Evolutionary conservation across 139 green algal genomes (phyloP).

Genomic region (Monoraphidium neglectum): DNA sequence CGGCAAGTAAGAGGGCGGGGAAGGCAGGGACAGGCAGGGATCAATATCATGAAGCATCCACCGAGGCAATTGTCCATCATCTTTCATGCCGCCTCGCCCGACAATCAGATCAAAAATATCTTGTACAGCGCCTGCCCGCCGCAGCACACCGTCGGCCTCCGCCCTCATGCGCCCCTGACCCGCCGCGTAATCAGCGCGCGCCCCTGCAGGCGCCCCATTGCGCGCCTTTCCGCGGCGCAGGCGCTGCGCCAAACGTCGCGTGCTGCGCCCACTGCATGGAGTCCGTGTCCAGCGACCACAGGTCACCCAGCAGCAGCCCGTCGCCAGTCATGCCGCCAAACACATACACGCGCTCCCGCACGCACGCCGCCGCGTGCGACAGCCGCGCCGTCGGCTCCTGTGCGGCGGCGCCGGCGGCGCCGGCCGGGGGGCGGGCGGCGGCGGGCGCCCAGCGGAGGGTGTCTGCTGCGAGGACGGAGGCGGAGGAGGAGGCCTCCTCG

Average conservation of each 20-base stretch:
- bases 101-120: no score
- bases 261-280: constrained; percentile 60
- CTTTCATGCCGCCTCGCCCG: no score
- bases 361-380: constrained; percentile 47
- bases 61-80: no score
- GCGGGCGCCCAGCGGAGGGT: constrained; percentile 4
- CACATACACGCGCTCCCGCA: constrained; percentile 68
- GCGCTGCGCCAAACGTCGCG: constrained; percentile 42
- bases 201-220: no score
- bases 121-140: no score
- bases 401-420: no score
- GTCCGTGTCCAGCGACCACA: constrained; percentile 76
- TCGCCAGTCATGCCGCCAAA: constrained; percentile 65
- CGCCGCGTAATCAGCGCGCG: no score
- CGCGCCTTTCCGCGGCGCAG: constrained; percentile 45
- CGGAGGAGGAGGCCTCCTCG: constrained; percentile 21
- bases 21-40: no score
- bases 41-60: no score
- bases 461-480: constrained; percentile 11
- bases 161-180: no score
- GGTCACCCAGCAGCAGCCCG: constrained; percentile 61
- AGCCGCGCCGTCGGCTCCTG: constrained; percentile 45
- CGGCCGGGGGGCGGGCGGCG: no score
- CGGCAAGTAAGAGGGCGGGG: background rate
- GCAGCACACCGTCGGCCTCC: no score